Conservation (phyloP, 2,329 filamentous ascomycete genomes). For the Aureobasidium subglaciale region DNA sequence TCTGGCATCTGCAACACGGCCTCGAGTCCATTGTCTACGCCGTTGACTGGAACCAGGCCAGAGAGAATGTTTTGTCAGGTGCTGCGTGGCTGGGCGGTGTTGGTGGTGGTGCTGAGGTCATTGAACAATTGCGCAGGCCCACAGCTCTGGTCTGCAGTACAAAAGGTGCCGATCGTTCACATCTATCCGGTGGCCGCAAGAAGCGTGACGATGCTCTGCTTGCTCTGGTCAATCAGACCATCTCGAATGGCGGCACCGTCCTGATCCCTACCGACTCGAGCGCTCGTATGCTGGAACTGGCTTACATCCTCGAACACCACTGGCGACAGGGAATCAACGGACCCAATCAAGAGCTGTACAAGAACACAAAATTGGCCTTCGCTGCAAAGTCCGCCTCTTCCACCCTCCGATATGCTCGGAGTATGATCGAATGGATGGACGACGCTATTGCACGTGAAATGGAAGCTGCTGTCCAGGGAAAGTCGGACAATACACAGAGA, state of each 20-base stretch:
- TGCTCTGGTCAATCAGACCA: conserved; percentile 70
- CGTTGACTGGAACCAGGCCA: conserved; percentile 96
- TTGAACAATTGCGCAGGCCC: conserved; percentile 86
- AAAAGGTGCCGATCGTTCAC: conserved; percentile 65
- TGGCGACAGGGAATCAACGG: conserved; percentile 56
- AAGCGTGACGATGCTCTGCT: conserved; percentile 82
- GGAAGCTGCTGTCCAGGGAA: conserved; percentile 36
- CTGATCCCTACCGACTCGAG: conserved; percentile 92
- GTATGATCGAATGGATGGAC: conserved; percentile 99
- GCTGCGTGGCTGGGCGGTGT: conserved; percentile 87
- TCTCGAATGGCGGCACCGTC: conserved; percentile 79
- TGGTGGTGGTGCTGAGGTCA: conserved; percentile 79
- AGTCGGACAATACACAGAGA: conserved; percentile 25
- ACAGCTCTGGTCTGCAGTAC: conserved; percentile 92
- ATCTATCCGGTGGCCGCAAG: conserved; percentile 51
- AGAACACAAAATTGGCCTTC: conserved; percentile 60
- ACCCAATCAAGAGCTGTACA: conserved; percentile 38
- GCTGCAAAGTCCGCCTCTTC: conserved; percentile 81
- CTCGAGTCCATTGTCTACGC: conserved; percentile 96
- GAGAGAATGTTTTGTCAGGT: conserved; percentile 88
- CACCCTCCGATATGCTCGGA: conserved; percentile 83
- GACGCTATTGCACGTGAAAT: conserved; percentile 80
- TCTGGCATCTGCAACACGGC: conserved; percentile 97
- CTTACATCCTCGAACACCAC: conserved; percentile 85
- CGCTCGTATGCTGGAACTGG: conserved; percentile 84